A percentile compares a stretch with the other conserved stretches of the same genome.
These are phyloP conservation scores for Sanghuangporus baumii DNA, from an alignment of 1,284 basidiomycete species.

Conservation along the genomic window DNA sequence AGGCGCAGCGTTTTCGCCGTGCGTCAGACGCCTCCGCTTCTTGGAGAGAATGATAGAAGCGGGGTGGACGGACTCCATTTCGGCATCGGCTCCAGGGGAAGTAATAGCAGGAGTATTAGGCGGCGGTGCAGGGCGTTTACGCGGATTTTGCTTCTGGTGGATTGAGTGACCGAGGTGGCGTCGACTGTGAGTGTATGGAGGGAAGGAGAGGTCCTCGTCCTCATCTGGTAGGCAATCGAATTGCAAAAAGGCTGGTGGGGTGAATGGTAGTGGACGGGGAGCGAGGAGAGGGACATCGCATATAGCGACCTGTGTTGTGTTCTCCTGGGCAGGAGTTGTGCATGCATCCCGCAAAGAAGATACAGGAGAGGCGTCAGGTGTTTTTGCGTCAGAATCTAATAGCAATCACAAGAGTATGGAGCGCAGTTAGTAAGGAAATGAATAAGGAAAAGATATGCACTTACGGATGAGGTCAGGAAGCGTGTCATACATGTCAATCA, in stretches of 20 bases:
- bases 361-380: slow-evolving; percentile 14
- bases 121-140: slow-evolving; percentile 9
- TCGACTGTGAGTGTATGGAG: slow-evolving; percentile 15
- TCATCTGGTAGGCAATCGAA: slow-evolving; percentile 17
- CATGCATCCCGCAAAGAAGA: slow-evolving; percentile 12
- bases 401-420: too few relatives aligned
- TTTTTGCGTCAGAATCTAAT: slow-evolving; percentile 12
- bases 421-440: background rate
- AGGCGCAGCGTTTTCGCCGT: background rate
- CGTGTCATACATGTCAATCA: slow-evolving; percentile 1
- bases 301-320: slow-evolving; percentile 6
- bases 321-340: slow-evolving; percentile 12
- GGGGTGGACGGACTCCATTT: background rate
- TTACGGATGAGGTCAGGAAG: slow-evolving; percentile 16
- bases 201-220: slow-evolving; percentile 17
- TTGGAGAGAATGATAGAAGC: background rate
- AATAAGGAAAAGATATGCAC: background rate
- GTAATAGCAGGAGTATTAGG: background rate
- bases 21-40: background rate
- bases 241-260: slow-evolving; percentile 15
- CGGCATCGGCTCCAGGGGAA: background rate
- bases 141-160: background rate
- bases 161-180: background rate
- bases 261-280: slow-evolving; percentile 12
- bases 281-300: slow-evolving; percentile 11